Evolutionary conservation across 495 filamentous ascomycete genomes (phyloP).

Genomic region (Cercophora samala): DNA sequence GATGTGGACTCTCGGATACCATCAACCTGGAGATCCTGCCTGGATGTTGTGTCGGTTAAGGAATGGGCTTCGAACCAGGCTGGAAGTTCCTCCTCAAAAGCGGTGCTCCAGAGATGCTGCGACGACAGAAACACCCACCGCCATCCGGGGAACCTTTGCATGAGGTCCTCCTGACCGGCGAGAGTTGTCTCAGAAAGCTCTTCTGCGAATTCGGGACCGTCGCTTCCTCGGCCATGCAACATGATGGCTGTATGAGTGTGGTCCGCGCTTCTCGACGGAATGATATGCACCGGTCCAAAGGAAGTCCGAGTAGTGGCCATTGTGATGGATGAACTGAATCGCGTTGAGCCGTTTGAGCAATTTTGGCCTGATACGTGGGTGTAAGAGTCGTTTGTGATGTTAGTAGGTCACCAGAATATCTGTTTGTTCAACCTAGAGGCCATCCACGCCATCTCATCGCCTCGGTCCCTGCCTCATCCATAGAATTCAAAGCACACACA

Average conservation of each 20-base stretch:
- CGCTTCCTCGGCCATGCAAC: constrained; percentile 55
- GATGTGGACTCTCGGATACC: constrained; percentile 42
- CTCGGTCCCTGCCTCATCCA: no score
- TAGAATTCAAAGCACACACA: no score
- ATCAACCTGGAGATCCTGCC: constrained; percentile 40
- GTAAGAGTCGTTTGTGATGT: no score
- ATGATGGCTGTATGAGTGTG: constrained; percentile 56
- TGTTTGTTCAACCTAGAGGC: no score
- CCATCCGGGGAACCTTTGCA: constrained; percentile 24
- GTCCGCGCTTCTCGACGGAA: constrained; percentile 25
- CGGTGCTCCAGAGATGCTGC: constrained; percentile 39
- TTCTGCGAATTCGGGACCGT: constrained; percentile 49
- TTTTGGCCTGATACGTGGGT: no score
- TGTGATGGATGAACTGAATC: no score
- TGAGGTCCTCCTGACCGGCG: constrained; percentile 21
- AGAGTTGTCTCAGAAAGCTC: constrained; percentile 40
- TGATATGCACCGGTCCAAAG: constrained; percentile 20
- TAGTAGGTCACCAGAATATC: no score
- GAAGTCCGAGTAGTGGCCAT: not conserved
- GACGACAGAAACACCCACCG: constrained; percentile 44
- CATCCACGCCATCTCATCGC: no score
- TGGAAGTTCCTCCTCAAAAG: constrained; percentile 24
- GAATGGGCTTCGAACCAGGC: constrained; percentile 45
- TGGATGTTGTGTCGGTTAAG: constrained; percentile 15
- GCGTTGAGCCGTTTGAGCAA: no score